A percentile compares a stretch with the other conserved stretches of the same genome.
Conservation (phyloP, 2,329 filamentous ascomycete genomes). For the Graphium sp. region DNA sequence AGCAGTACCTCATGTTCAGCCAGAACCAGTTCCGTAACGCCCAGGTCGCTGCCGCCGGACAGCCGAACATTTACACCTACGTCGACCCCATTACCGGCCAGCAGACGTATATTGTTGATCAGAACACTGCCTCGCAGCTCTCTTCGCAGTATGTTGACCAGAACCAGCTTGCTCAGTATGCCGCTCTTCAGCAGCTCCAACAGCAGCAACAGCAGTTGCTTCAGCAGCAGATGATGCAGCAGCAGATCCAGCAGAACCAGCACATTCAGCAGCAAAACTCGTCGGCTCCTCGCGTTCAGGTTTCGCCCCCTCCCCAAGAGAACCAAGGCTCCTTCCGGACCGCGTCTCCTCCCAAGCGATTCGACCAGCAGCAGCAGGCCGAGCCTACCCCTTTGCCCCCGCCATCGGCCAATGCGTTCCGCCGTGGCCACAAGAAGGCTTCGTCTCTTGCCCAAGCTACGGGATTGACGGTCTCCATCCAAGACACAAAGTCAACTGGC, state of each 20-base stretch:
- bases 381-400: slow-evolving; percentile 60
- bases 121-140: slow-evolving; percentile 27
- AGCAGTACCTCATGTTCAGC: slow-evolving; percentile 18
- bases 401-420: slow-evolving; percentile 81
- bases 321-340: slow-evolving; percentile 37
- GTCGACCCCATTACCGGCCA: slow-evolving; percentile 80
- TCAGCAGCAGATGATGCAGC: slow-evolving; percentile 13
- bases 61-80: slow-evolving; percentile 36
- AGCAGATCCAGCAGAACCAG: slow-evolving; percentile 6
- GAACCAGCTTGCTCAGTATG: slow-evolving; percentile 13
- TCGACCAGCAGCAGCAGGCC: slow-evolving; percentile 49
- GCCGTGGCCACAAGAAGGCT: slow-evolving; percentile 83
- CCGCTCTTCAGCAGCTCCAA: slow-evolving; percentile 23
- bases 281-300: slow-evolving; percentile 56
- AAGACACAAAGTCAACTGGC: slow-evolving; percentile 39
- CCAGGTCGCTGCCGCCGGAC: slow-evolving; percentile 22
- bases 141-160: slow-evolving; percentile 24
- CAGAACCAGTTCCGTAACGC: slow-evolving; percentile 4
- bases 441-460: slow-evolving; percentile 51
- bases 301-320: slow-evolving; percentile 60
- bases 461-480: slow-evolving; percentile 23
- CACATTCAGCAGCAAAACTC: slow-evolving; percentile 25
- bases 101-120: slow-evolving; percentile 65
- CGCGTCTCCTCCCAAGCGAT: slow-evolving; percentile 47
- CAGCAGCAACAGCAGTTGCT: slow-evolving; percentile 24